Evolutionary conservation across 75 land plant species (phyloP), one percentile per base, ranked within the genome.

Genomic region (Cupressus sempervirens): DNA sequence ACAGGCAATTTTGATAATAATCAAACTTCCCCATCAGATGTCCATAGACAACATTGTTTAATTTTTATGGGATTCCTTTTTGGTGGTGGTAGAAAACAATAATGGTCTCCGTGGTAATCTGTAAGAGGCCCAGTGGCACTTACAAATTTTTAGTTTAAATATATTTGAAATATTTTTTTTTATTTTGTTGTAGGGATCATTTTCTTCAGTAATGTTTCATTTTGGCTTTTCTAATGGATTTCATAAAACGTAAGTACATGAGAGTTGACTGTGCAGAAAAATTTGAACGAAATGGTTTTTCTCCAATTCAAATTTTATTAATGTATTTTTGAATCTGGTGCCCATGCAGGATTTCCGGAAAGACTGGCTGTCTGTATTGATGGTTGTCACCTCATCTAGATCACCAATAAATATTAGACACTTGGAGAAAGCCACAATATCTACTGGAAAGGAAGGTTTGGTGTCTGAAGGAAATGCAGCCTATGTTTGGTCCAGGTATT

Each of bases 361-460:
- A 82, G 91, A 95, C 84, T 98, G 99, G 99, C 88, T 98, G 65
- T 91, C 94, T 62, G 86, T 95, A 79, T 88, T 98, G 86, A 96
- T 98, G 99, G 92, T 94, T 38, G 96, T 96, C 65, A 97, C 99
- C 45, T 98, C 99, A 83, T 91, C 99, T 45, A 90, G 99, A 56
- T 96, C 99, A 73, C 88, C 99, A 14, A 93, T 95, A 74, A 98
- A 98, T 86, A 93, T 96, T 72, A 91, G 99, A 85, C 99, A 98
- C 86, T 89, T 98, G 86, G 99, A 98, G 93, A 98, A 95, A 84
- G 99, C 99, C 54, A 97, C 99, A 30, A 92, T 98, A 15, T 96
- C 99, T 50, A 98, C 99, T 35, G 99, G 99, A 67, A 98, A 96
- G 84, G 99, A 98, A 83, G 98, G 99, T 34, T 92, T 98, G 50